Evolutionary conservation across 192 early-diverging fungal species (phyloP).

Genomic region (Backusella luteola): DNA sequence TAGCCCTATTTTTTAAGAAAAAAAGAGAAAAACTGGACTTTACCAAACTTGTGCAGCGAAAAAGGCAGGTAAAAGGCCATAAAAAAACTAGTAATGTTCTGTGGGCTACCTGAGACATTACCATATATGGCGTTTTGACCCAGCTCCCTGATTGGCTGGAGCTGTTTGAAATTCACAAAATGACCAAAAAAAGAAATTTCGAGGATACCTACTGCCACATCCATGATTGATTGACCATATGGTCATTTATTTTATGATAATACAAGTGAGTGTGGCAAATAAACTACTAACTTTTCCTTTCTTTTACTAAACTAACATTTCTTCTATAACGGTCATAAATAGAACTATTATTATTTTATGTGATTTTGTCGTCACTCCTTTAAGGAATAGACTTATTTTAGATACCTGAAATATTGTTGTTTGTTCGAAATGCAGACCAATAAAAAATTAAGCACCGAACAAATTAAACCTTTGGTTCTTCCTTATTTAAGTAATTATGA

Average conservation of each 20-base stretch:
- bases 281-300: not conserved
- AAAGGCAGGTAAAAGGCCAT: no score
- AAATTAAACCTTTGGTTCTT: conserved; percentile 2
- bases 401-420: not conserved
- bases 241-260: not conserved
- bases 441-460: conserved; percentile 9
- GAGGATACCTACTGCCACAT: no score
- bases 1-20: no score
- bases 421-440: not conserved
- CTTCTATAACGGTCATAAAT: not conserved
- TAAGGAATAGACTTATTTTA: not conserved
- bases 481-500: not conserved
- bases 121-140: no score
- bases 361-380: not conserved
- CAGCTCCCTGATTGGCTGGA: no score
- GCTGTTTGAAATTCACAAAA: no score
- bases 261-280: not conserved
- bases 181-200: no score
- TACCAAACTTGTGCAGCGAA: no score
- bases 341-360: not conserved
- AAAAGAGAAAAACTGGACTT: no score
- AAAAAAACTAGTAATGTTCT: no score
- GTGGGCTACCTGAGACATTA: no score
- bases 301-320: not conserved
- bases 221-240: not conserved